Base-by-base conservation (phyloP, 2,329 filamentous ascomycete genomes). In the Thermothelomyces thermophilus region DNA sequence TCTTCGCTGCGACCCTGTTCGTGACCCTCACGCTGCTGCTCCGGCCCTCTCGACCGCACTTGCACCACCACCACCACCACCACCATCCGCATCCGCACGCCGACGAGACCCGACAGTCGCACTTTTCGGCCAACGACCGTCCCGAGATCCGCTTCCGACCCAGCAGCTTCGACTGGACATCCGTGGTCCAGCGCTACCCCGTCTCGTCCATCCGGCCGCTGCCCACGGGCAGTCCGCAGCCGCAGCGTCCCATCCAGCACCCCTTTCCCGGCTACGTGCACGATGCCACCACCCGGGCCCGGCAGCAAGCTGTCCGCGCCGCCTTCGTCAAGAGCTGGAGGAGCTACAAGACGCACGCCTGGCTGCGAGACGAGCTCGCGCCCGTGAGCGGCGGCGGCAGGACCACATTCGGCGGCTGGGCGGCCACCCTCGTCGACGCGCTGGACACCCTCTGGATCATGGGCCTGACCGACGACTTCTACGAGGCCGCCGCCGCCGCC, bases 391-490 rank as follows among this genome's bases (percentile, higher is more conserved):
- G 74, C 35, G 59, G 60, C n/a, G 67, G 61, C 16, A 74, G 70
- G 50, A 70, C 75, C 48, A 64, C 66, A 0, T 78, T 78, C 57
- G 74, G 75, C 9, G 73, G 74, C 20, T 80, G 77, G 72, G 78
- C 71, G 0, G 80, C 79, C 2, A 82, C 79, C 0, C 62, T 83
- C 43, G 73, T 84, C 20, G 81, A 84, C 59, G 66, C 73, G 0
- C 68, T 84, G 44, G 80, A 83, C 53, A 81, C 79, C 0, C 71
- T 84, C 2, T 77, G 73, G 70, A 82, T 84, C 40, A 81, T 83
- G 79, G 79, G 66, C 6, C 63, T 83, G 36, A 64, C 71, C 28
- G 67, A 74, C 1, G 80, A 84, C 28, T 83, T 84, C 56, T 65
- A 73, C 43, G 63, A 72, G 17, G 79, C 80, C 4, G 72, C 75